Percentiles rank a stretch among this genome's conserved stretches.
Conservation (phyloP, 2,329 filamentous ascomycete species). For the Fusarium incarnatum region DNA sequence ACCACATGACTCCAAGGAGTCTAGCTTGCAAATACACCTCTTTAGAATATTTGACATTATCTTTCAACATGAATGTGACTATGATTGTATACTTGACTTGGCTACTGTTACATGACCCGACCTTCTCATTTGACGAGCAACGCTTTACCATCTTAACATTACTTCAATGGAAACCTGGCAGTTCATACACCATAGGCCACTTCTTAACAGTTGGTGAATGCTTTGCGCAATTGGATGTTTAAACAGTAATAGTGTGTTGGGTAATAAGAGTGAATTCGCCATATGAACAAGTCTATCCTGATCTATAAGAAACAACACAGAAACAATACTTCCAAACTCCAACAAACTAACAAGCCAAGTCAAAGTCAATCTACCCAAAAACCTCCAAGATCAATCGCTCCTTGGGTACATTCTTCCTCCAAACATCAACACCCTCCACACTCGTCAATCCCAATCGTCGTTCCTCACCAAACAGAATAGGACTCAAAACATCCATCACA, state of each 20-base stretch:
- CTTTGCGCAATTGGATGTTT: rapidly evolving
- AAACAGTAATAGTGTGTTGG: rapidly evolving
- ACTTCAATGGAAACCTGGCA: too few species aligned
- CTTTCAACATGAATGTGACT: background rate
- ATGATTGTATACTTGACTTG: too few species aligned
- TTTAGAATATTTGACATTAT: background rate
- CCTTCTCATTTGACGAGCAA: too few species aligned
- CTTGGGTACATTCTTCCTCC: background rate
- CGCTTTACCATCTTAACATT: too few species aligned
- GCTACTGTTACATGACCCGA: too few species aligned
- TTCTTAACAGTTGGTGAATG: too few species aligned
- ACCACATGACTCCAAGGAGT: slow-evolving; percentile 6
- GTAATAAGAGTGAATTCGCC: background rate
- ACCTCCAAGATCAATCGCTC: slow-evolving; percentile 18
- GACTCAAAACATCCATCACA: slow-evolving; percentile 13
- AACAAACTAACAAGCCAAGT: background rate
- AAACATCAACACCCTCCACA: background rate
- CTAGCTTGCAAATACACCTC: slow-evolving; percentile 4
- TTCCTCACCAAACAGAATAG: slow-evolving; percentile 6
- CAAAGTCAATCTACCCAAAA: background rate
- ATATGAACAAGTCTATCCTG: background rate
- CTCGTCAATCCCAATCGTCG: background rate
- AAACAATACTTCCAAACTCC: background rate
- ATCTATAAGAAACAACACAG: background rate
- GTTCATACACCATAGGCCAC: too few species aligned